phyloP scores from a whole-genome alignment of 495 filamentous ascomycete genomes.

The Talaromyces stipitatus region DNA sequence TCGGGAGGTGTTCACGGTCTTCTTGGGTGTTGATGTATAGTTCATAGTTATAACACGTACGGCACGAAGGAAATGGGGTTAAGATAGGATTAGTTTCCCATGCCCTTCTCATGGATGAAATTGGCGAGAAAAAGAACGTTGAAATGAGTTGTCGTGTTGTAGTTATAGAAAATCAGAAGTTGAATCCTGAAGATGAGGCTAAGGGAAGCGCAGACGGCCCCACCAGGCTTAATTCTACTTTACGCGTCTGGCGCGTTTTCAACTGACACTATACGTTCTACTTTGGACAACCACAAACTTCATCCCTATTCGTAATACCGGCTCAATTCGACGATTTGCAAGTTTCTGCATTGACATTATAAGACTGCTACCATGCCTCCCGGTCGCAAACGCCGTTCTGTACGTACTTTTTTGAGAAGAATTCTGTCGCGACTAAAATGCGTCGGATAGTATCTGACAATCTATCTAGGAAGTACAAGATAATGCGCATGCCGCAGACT shows the following conservation, averaged over 20 bases:
- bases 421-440: neutral
- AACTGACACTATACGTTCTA: neutral
- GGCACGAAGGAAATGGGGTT: no score
- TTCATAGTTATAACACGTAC: no score
- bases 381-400: constrained; percentile 30
- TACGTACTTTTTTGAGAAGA: constrained; percentile 14
- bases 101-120: no score
- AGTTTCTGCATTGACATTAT: no score
- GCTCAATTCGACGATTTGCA: no score
- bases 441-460: neutral
- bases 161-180: neutral
- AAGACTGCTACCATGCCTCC: constrained; percentile 24
- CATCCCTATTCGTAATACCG: no score
- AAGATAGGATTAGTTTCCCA: no score
- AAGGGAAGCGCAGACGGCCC: neutral
- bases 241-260: neutral
- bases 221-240: neutral
- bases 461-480: neutral
- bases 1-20: constrained; percentile 30
- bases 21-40: constrained; percentile 14
- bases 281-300: neutral
- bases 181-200: no score
- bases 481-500: constrained; percentile 4
- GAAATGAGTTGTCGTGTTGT: neutral
- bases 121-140: neutral